These are phyloP conservation scores for Colletotrichum tanaceti DNA, from an alignment of 2,329 filamentous ascomycete species.

Conservation along the genomic window DNA sequence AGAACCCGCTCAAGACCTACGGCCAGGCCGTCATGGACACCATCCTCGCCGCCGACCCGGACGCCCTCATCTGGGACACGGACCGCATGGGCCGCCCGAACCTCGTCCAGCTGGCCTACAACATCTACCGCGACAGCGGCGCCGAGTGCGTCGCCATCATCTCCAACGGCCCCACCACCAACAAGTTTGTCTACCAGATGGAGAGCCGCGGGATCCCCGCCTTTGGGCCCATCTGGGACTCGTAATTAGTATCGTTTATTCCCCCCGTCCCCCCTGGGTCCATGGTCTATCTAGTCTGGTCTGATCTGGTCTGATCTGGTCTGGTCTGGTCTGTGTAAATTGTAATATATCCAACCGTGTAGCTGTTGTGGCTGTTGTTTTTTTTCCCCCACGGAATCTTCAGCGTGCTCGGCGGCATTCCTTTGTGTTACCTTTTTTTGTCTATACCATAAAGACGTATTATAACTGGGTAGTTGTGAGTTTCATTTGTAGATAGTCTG, in stretches of 20 bases:
- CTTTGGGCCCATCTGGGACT: constrained; percentile 80
- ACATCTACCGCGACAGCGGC: constrained; percentile 66
- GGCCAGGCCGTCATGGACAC: constrained; percentile 67
- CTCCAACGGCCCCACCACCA: constrained; percentile 75
- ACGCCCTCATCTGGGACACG: constrained; percentile 77
- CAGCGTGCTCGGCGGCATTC: background rate
- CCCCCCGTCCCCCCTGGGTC: too few species aligned
- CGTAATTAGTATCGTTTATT: too few species aligned
- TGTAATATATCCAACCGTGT: too few species aligned
- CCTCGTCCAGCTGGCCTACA: constrained; percentile 59
- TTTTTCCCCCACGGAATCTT: too few species aligned
- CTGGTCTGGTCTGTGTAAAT: too few species aligned
- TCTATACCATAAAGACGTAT: background rate
- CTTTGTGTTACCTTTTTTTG: too few species aligned
- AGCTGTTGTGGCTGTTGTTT: background rate
- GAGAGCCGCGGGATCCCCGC: constrained; percentile 74
- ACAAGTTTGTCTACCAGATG: constrained; percentile 75
- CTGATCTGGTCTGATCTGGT: too few species aligned
- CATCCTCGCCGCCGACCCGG: constrained; percentile 68
- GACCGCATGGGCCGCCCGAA: constrained; percentile 68
- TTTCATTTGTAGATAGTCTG: too few species aligned
- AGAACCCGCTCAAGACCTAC: constrained; percentile 71
- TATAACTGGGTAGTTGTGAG: background rate
- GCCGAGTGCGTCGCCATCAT: constrained; percentile 80
- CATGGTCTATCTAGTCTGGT: too few species aligned